phyloP scores from a whole-genome alignment of 768 basidiomycete species.

The Agaricus blazei region DNA sequence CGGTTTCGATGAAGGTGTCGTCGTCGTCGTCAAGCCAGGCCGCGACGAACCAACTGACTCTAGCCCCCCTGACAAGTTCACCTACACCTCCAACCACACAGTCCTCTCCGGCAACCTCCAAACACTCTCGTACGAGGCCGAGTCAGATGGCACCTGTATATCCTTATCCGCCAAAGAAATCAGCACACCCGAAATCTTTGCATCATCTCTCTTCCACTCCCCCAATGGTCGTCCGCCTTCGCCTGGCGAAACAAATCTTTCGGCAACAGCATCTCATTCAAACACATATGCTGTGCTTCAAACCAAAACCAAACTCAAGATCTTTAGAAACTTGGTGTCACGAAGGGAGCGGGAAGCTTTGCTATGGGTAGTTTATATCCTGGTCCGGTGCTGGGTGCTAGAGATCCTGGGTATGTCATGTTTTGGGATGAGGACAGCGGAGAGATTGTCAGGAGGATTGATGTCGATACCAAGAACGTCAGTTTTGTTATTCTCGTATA shows the following conservation, averaged over 20 bases:
- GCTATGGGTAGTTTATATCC: conserved; percentile 81
- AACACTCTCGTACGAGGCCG: conserved; percentile 28
- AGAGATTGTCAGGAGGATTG: conserved; percentile 88
- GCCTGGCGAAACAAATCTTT: conserved; percentile 99
- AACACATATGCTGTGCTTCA: conserved; percentile 97
- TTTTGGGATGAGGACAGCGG: conserved; percentile 99
- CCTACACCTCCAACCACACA: conserved; percentile 89
- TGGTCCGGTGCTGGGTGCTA: conserved; percentile 78
- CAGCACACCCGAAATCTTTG: conserved; percentile 91
- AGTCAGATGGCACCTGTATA: conserved; percentile 77
- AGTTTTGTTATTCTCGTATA: conserved; percentile 18
- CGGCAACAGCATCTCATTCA: conserved; percentile 84
- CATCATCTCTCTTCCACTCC: conserved; percentile 79
- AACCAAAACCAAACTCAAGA: conserved; percentile 71
- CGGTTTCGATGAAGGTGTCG: conserved; percentile 95
- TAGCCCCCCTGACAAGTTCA: conserved; percentile 89
- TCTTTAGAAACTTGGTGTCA: conserved; percentile 84
- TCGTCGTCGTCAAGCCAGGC: conserved; percentile 86
- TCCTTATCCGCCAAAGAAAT: conserved; percentile 80
- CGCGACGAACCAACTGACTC: conserved; percentile 93
- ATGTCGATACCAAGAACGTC: conserved; percentile 92
- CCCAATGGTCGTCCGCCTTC: conserved; percentile 93
- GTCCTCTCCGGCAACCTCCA: conserved; percentile 87
- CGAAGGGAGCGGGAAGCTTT: conserved; percentile 83
- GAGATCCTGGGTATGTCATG: conserved; percentile 87